Evolutionary conservation across 139 green algal genomes (phyloP).

Genomic region (Chlorella sp.): DNA sequence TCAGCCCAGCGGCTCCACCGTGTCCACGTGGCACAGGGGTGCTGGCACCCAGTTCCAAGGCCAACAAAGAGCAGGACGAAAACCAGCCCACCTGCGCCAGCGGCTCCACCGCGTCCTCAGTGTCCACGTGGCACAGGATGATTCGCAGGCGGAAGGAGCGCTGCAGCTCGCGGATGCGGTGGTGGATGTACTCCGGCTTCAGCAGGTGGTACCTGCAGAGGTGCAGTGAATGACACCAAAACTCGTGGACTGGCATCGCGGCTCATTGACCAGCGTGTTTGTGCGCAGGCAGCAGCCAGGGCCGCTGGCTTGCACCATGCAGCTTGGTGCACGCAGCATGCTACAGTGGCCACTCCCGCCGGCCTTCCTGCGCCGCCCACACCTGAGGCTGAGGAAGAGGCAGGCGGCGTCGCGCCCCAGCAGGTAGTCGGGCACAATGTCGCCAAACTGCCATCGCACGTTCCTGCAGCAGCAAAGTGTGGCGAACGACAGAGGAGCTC

Average conservation of each 20-base stretch:
- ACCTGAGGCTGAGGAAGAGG: slow-evolving; percentile 86
- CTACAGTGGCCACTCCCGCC: too few relatives aligned
- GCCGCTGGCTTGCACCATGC: too few relatives aligned
- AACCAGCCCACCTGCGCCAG: slow-evolving; percentile 67
- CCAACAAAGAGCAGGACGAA: too few relatives aligned
- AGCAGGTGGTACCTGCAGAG: slow-evolving; percentile 88
- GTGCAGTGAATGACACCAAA: too few relatives aligned
- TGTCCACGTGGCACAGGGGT: too few relatives aligned
- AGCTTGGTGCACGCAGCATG: too few relatives aligned
- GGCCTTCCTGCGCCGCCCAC: background rate
- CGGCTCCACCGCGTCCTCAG: slow-evolving; percentile 83
- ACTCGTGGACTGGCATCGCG: too few relatives aligned
- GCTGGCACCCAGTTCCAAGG: too few relatives aligned
- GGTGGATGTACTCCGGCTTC: slow-evolving; percentile 91
- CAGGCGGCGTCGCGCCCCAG: slow-evolving; percentile 65
- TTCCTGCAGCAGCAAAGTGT: slow-evolving; percentile 47
- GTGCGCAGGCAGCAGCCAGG: too few relatives aligned
- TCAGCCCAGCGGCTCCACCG: too few relatives aligned
- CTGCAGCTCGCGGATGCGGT: slow-evolving; percentile 84
- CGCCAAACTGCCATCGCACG: slow-evolving; percentile 82
- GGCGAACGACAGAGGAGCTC: background rate
- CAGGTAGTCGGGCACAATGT: slow-evolving; percentile 88
- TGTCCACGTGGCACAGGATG: slow-evolving; percentile 88
- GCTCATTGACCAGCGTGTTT: too few relatives aligned
- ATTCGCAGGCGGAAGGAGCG: slow-evolving; percentile 77